Evolutionary conservation across 139 green algal genomes (phyloP).

Genomic region (Closterium sp.): DNA sequence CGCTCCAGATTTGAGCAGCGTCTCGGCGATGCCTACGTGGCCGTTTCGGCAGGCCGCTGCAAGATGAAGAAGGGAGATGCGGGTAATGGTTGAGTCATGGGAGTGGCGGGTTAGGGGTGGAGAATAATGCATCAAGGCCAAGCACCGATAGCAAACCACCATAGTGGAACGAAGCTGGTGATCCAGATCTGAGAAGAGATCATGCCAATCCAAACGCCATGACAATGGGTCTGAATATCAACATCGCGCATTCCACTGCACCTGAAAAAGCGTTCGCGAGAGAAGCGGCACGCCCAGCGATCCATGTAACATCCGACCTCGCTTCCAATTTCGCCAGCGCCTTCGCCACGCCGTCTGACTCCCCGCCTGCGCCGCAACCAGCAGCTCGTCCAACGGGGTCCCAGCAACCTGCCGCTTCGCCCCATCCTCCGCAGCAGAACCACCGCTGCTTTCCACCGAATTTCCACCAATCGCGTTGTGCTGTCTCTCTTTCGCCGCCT

Average conservation of each 20-base stretch:
- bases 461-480: neutral
- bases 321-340: neutral
- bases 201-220: too few relatives aligned
- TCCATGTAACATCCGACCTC: conserved; percentile 12
- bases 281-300: neutral
- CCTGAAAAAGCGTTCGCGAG: conserved; percentile 23
- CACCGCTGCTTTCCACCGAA: neutral
- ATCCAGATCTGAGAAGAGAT: too few relatives aligned
- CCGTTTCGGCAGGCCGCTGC: conserved; percentile 7
- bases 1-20: conserved; percentile 19
- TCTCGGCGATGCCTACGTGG: neutral
- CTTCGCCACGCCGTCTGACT: neutral
- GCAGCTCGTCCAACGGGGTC: conserved; percentile 21
- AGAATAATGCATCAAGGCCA: too few relatives aligned
- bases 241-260: neutral
- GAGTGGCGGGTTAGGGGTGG: too few relatives aligned
- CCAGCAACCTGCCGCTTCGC: neutral
- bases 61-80: neutral
- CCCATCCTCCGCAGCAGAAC: neutral
- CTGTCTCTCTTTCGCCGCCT: conserved; percentile 14
- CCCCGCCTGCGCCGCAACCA: neutral
- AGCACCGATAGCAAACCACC: too few relatives aligned
- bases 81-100: too few relatives aligned
- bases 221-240: neutral
- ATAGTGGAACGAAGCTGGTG: neutral